Evolutionary conservation across 1,284 basidiomycete genomes (phyloP), one percentile per base, ranked within the genome.

Genomic region (Ceraceosorus guamensis): DNA sequence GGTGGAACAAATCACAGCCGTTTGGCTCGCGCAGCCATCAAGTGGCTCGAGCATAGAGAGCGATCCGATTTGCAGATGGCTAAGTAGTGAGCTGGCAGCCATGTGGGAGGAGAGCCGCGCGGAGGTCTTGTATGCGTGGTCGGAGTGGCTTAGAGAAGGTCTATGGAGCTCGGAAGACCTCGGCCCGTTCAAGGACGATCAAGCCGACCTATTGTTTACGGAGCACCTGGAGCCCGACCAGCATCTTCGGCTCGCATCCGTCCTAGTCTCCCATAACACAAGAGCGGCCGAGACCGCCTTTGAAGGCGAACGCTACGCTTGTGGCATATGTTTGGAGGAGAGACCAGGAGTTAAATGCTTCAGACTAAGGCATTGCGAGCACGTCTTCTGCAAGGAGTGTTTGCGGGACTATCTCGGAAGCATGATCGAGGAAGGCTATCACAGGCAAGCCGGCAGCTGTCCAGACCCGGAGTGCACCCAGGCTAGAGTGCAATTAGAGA

Each of bases 351-450:
- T 46, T 8, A 33, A 47, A n/a, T 61, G 59, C 24, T 46, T 46
- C 3, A 53, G 50, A 5, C 7, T 61, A 3, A 31, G 41, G 10
- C 49, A 24, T 7, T 61, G 59, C 50, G 35, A 34, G 2, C 59
- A 61, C 50, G 46, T 61, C 56, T 61, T 61, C 41, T 61, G 59
- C 50, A 18, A 50, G 24, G 46, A 48, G 13, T 61, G 59, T 33
- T 52, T 61, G 6, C 16, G 33, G 2, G 59, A 53, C 46, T 61
- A 61, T 41, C 39, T 61, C 32, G 30, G 24, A 13, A 45, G 56
- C 13, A 37, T 41, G 34, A 50, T 61, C n/a, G 31, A 13, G 6
- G 59, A 61, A 14, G 59, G 59, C 14, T 57, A 57, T 32, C 48
- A 35, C 16, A 32, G 51, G 11, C 56, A 44, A 10, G 59, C 56